These are phyloP conservation scores for Gymnopilus dilepis DNA, from an alignment of 768 basidiomycete species.

Conservation along the genomic window DNA sequence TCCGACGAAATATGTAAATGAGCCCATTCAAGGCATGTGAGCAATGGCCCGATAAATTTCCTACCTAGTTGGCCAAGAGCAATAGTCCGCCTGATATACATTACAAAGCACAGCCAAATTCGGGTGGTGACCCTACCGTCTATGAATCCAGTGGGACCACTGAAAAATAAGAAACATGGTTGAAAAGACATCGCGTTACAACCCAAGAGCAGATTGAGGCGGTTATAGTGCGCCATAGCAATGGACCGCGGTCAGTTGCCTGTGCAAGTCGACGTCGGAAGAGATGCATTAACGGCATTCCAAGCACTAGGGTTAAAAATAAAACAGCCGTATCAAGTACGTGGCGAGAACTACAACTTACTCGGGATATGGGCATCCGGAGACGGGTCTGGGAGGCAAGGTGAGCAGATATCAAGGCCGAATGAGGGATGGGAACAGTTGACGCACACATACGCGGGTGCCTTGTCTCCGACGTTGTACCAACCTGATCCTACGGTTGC, in stretches of 20 bases:
- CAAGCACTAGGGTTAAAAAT: conserved; percentile 47
- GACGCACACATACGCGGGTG: conserved; percentile 56
- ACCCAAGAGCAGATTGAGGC: not conserved
- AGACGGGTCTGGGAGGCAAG: conserved; percentile 43
- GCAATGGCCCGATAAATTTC: not conserved
- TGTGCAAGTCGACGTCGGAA: conserved; percentile 53
- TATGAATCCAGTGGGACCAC: no score
- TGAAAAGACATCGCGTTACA: not conserved
- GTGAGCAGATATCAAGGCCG: conserved; percentile 12
- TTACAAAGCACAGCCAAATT: conserved; percentile 4
- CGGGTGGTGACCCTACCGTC: no score
- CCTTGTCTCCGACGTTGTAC: conserved; percentile 71
- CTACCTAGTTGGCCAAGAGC: not conserved
- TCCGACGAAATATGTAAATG: no score
- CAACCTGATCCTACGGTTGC: conserved; percentile 74
- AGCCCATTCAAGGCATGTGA: no score
- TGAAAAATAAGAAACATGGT: no score
- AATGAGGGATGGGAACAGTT: conserved; percentile 1
- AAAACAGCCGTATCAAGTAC: not conserved
- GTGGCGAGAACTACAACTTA: conserved; percentile 29
- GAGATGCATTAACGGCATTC: conserved; percentile 55
- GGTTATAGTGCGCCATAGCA: not conserved
- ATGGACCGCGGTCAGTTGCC: conserved; percentile 20
- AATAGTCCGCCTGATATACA: conserved; percentile 12
- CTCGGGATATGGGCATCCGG: conserved; percentile 70